phyloP scores from a whole-genome alignment of 169 alveolate genomes.

The Perkinsus marinus region DNA sequence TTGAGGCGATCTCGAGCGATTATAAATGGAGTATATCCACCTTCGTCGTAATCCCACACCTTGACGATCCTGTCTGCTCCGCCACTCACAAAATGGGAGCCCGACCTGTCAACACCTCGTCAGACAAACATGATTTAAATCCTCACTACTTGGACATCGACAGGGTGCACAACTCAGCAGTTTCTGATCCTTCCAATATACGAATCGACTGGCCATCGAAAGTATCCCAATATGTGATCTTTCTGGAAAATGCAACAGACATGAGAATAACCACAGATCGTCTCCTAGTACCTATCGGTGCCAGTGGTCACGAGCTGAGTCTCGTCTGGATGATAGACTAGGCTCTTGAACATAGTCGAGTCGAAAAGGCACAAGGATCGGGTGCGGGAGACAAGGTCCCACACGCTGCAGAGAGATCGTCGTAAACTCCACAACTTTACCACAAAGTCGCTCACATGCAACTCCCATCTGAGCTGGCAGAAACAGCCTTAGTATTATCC shows the following conservation, averaged over 20 bases:
- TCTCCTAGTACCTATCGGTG: conserved; percentile 49
- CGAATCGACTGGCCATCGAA: conserved; percentile 75
- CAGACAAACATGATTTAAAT: neutral
- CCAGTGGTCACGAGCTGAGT: conserved; percentile 76
- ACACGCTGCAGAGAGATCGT: neutral
- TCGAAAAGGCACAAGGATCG: conserved; percentile 69
- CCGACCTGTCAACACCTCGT: conserved; percentile 38
- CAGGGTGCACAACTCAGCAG: conserved; percentile 68
- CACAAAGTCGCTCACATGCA: neutral
- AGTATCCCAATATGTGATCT: conserved; percentile 71
- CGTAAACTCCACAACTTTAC: neutral
- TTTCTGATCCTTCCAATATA: conserved; percentile 66
- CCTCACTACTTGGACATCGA: conserved; percentile 39
- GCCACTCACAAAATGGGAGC: conserved; percentile 58
- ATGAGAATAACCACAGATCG: neutral
- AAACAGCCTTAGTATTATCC: conserved; percentile 13
- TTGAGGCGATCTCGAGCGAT: no score
- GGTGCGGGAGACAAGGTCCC: conserved; percentile 13
- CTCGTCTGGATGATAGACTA: conserved; percentile 76
- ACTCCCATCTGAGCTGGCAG: neutral
- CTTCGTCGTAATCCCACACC: conserved; percentile 74
- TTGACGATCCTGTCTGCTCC: conserved; percentile 67
- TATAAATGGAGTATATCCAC: conserved; percentile 16
- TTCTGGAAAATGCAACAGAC: neutral
- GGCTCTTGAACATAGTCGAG: conserved; percentile 66